Percentiles rank a stretch among this genome's conserved stretches.
Evolutionary conservation across 345 rosid species (phyloP).

Genomic region (Lepidium sativum): DNA sequence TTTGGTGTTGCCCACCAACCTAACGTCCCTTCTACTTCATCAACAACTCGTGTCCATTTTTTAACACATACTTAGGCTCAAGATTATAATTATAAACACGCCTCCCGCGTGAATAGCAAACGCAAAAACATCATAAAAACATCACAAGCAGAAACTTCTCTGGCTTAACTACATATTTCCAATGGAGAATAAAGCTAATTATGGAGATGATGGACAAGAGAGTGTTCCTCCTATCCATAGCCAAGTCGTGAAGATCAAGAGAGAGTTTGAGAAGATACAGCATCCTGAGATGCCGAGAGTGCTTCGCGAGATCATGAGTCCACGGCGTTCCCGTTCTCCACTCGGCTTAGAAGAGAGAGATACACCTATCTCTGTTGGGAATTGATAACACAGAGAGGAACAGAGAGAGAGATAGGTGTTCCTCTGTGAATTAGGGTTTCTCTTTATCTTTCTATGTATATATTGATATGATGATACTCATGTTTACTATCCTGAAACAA

Average conservation of each 20-base stretch:
- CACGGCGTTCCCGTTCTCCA: conserved; percentile 48
- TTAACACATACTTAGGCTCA: not conserved
- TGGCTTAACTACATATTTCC: not conserved
- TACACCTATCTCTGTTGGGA: conserved; percentile 40
- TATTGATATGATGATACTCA: conserved; percentile 15
- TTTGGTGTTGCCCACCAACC: conserved; percentile 29
- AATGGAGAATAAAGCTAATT: conserved; percentile 14
- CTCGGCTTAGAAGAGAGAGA: conserved; percentile 43
- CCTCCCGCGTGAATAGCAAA: conserved; percentile 13
- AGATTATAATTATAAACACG: conserved; percentile 23
- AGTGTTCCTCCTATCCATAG: conserved; percentile 40
- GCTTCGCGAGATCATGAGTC: conserved; percentile 19
- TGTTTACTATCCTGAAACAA: conserved; percentile 2
- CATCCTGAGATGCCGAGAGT: conserved; percentile 37
- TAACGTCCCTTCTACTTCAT: conserved; percentile 32
- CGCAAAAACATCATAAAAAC: conserved; percentile 8
- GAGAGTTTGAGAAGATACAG: conserved; percentile 43
- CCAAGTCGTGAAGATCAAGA: conserved; percentile 56
- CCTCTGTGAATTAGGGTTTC: conserved; percentile 13
- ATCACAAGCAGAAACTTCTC: not conserved
- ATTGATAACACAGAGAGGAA: conserved; percentile 7
- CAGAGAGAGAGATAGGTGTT: not conserved
- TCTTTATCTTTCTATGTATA: conserved; percentile 20
- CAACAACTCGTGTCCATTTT: conserved; percentile 26
- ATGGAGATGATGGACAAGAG: conserved; percentile 15